Conservation (phyloP, 768 basidiomycete genomes). For the Termitomyces eurrhizus region DNA sequence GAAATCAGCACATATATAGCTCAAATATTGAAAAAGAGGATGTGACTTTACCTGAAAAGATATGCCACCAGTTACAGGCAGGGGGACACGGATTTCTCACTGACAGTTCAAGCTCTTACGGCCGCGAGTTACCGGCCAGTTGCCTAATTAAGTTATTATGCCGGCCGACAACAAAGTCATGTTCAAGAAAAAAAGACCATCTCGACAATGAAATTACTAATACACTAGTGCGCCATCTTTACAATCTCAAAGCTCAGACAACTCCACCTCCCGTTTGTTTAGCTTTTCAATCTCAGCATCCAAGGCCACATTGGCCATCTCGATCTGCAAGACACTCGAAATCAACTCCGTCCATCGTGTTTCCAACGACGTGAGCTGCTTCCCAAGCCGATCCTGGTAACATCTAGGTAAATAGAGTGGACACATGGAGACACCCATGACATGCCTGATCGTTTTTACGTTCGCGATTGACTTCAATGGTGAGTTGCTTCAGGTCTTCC, state of each 20-base stretch:
- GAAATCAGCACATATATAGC: background rate
- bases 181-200: background rate
- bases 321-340: slow-evolving; percentile 87
- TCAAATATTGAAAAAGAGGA: background rate
- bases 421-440: background rate
- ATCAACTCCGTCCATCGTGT: slow-evolving; percentile 92
- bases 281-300: slow-evolving; percentile 74
- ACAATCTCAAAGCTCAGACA: slow-evolving; percentile 37
- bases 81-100: slow-evolving; percentile 18
- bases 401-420: background rate
- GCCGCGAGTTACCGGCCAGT: slow-evolving; percentile 14
- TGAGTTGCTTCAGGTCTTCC: slow-evolving; percentile 76
- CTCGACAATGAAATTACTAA: background rate
- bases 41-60: slow-evolving; percentile 30
- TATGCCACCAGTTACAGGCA: slow-evolving; percentile 31
- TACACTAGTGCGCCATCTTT: background rate
- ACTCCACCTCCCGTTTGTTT: slow-evolving; percentile 55
- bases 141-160: slow-evolving; percentile 12
- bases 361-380: slow-evolving; percentile 78
- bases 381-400: slow-evolving; percentile 67
- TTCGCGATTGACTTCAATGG: slow-evolving; percentile 83
- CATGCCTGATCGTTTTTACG: slow-evolving; percentile 82
- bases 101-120: slow-evolving; percentile 14
- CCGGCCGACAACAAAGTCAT: slow-evolving; percentile 9
- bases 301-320: slow-evolving; percentile 90